Conservation (phyloP, 2,329 filamentous ascomycete species). For the Beauveria caledonica region DNA sequence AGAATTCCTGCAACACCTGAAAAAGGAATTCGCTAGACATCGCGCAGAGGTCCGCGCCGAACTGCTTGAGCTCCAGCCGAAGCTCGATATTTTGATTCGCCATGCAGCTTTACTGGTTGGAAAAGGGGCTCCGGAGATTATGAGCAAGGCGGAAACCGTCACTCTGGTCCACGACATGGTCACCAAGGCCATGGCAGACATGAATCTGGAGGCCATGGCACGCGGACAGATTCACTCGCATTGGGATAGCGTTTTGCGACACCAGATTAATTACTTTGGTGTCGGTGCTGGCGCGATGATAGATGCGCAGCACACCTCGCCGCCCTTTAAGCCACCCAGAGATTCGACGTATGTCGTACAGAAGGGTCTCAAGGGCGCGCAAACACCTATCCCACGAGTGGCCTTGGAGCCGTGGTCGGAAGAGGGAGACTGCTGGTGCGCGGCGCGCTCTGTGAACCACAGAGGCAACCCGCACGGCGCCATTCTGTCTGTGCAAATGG, state of each 20-base stretch:
- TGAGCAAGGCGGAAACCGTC: constrained; percentile 34
- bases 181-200: constrained; percentile 33
- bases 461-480: constrained; percentile 44
- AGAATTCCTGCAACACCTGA: constrained; percentile 39
- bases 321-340: constrained; percentile 35
- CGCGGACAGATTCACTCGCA: constrained; percentile 37
- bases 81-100: constrained; percentile 26
- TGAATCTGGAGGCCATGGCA: constrained; percentile 39
- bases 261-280: constrained; percentile 67
- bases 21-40: constrained; percentile 30
- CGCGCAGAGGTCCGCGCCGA: constrained; percentile 32
- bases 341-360: constrained; percentile 11
- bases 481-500: constrained; percentile 56
- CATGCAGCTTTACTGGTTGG: constrained; percentile 22
- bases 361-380: constrained; percentile 17
- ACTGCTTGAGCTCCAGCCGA: constrained; percentile 28
- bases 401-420: constrained; percentile 67
- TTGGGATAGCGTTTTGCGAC: constrained; percentile 35
- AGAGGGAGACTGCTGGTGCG: constrained; percentile 83
- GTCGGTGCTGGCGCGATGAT: constrained; percentile 57
- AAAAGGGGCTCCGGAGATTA: constrained; percentile 19
- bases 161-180: constrained; percentile 34
- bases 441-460: constrained; percentile 35
- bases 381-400: constrained; percentile 28
- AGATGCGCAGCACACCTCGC: constrained; percentile 52